Evolutionary conservation across 2,329 filamentous ascomycete species (phyloP), one percentile per base, ranked within the genome.

Genomic region (Curvularia hawaiiensis): DNA sequence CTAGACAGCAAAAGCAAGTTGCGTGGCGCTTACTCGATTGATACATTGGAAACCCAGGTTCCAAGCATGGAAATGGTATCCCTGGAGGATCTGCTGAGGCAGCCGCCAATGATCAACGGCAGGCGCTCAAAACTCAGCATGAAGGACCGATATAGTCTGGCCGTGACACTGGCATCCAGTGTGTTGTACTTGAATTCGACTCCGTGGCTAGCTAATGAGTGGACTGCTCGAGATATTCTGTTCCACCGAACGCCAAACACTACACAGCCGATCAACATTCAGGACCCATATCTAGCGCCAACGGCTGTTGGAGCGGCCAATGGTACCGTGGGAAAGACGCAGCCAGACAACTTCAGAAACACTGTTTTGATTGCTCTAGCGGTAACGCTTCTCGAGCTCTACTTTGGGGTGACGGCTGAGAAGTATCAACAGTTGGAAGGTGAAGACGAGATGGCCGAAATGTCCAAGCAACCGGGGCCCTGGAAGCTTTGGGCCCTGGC

Each of bases 151-250:
- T 74, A 76, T 41, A 68, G 62, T 43, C 50, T 77, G 10, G 73
- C 75, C 20, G 64, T 77, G 30, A 77, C 73, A 1, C 60, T 77
- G 11, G 75, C 75, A 18, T 73, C 70, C 2, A 74, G 68, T 22
- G 68, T 74, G 6, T 63, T 77, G 4, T 75, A 75, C 47, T 66
- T 77, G 9, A 71, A 75, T 50, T 68, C 72, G 0, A 76, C 75
- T 1, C 72, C 73, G 3, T 77, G 74, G 75, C 69, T 77, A 8
- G 63, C 60, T 4, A 70, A 73, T 39, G 66, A 74, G 14, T 76
- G 74, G 72, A 64, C 66, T 12, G 63, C 68, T 9, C 70, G 66
- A 48, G 72, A 76, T 43, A 75, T 76, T 24, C 31, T 70, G 5
- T 77, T 77, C 51, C 67, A 74, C 46, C 67, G 61, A 44, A 65